A percentile compares a stretch with the other conserved stretches of the same genome.
Conservation (phyloP, 2,329 filamentous ascomycete species). For the Epicoccum sorghinum region DNA sequence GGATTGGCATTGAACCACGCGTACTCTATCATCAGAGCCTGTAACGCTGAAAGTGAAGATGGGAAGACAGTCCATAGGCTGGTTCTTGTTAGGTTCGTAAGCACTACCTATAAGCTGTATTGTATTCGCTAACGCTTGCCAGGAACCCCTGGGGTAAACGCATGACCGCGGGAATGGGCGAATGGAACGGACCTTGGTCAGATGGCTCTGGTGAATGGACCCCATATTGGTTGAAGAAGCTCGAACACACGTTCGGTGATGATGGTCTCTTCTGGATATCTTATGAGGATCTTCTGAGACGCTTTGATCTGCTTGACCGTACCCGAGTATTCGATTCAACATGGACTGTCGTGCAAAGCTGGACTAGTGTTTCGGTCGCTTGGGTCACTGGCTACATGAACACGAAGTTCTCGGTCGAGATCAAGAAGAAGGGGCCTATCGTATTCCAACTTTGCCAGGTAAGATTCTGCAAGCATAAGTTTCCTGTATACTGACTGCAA, state of each 20-base stretch:
- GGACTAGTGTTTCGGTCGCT: constrained; percentile 63
- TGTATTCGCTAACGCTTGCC: neutral
- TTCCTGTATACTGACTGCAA: constrained; percentile 45
- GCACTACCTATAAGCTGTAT: no score
- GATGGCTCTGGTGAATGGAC: constrained; percentile 88
- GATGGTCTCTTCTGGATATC: constrained; percentile 72
- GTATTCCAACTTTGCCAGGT: constrained; percentile 65
- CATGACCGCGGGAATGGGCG: constrained; percentile 46
- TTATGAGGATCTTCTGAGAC: constrained; percentile 62
- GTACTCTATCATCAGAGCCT: constrained; percentile 62
- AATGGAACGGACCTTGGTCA: constrained; percentile 81
- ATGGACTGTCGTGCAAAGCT: constrained; percentile 65
- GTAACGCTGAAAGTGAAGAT: constrained; percentile 57
- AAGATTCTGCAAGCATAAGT: constrained; percentile 47
- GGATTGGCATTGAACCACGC: constrained; percentile 55
- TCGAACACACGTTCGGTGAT: constrained; percentile 75
- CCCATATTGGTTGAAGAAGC: constrained; percentile 73
- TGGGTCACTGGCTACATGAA: constrained; percentile 66
- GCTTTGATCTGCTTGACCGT: constrained; percentile 64
- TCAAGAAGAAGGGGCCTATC: constrained; percentile 58
- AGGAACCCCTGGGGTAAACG: constrained; percentile 82
- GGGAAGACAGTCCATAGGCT: constrained; percentile 54
- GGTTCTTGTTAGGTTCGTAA: constrained; percentile 62
- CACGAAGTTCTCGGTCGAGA: constrained; percentile 63
- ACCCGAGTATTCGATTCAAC: constrained; percentile 64